Evolutionary conservation across 305 asterid genomes (phyloP).

Genomic region (Euphrasia arctica): DNA sequence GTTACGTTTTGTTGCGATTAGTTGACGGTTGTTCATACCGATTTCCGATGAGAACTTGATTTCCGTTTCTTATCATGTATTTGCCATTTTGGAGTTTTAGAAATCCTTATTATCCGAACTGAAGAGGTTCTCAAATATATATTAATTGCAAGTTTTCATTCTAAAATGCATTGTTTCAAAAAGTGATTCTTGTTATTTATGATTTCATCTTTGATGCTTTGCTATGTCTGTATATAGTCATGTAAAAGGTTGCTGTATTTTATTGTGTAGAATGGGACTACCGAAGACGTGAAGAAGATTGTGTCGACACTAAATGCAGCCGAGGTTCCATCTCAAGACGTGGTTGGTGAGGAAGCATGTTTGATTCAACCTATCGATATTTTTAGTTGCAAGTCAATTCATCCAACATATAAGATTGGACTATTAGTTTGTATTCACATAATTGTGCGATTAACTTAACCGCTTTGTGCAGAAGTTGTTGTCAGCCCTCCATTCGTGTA

Average conservation of each 20-base stretch:
- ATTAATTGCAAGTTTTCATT: neutral
- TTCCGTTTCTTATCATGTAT: neutral
- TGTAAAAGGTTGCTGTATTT: neutral
- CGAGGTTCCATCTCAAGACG: constrained; percentile 79
- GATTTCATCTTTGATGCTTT: neutral
- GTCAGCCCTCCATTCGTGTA: constrained; percentile 96
- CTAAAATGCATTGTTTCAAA: neutral
- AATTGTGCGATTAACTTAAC: constrained; percentile 17
- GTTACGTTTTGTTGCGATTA: neutral
- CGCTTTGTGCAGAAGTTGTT: constrained; percentile 75
- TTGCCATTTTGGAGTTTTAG: neutral
- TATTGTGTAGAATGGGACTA: constrained; percentile 79
- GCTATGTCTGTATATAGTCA: neutral
- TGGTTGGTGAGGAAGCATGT: constrained; percentile 64
- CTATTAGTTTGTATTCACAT: constrained; percentile 11
- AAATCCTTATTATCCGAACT: constrained; percentile 23
- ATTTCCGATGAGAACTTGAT: constrained; percentile 13
- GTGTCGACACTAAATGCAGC: constrained; percentile 76
- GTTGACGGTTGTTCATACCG: neutral
- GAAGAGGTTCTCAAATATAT: neutral
- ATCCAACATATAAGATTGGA: neutral
- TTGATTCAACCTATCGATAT: neutral
- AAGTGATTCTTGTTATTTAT: neutral
- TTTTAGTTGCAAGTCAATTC: neutral
- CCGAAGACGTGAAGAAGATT: constrained; percentile 88